These are phyloP conservation scores for Rhizopogon vesiculosus DNA, from an alignment of 768 basidiomycete genomes.

Conservation along the genomic window DNA sequence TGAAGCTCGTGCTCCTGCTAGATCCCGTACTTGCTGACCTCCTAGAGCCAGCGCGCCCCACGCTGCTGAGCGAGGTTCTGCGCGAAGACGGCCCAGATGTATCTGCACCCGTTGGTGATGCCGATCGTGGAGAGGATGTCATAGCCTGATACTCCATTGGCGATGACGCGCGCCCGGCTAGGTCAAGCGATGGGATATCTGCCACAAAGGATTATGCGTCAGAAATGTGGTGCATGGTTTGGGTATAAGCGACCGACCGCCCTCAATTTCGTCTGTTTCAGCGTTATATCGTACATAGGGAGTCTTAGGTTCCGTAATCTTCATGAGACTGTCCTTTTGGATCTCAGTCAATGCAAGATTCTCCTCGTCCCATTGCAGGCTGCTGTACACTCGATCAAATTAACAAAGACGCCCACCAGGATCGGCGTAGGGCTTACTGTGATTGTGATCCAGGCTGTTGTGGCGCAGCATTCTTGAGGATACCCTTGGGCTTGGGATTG, in stretches of 20 bases:
- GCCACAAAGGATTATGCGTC: background rate
- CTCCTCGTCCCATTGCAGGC: slow-evolving; percentile 92
- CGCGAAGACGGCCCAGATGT: slow-evolving; percentile 69
- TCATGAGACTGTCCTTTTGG: slow-evolving; percentile 95
- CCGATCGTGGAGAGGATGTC: slow-evolving; percentile 34
- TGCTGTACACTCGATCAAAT: slow-evolving; percentile 30
- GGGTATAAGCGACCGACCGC: slow-evolving; percentile 48
- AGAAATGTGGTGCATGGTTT: background rate
- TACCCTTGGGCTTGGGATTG: slow-evolving; percentile 78
- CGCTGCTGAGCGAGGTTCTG: slow-evolving; percentile 68
- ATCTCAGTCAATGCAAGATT: slow-evolving; percentile 91
- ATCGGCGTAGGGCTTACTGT: slow-evolving; percentile 43
- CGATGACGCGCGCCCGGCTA: slow-evolving; percentile 34
- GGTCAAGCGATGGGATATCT: slow-evolving; percentile 84
- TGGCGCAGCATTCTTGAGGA: slow-evolving; percentile 77
- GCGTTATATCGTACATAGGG: slow-evolving; percentile 92
- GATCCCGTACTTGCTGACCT: slow-evolving; percentile 60
- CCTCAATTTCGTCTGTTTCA: slow-evolving; percentile 79
- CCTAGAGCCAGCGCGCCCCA: slow-evolving; percentile 46
- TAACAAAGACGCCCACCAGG: background rate
- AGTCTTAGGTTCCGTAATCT: slow-evolving; percentile 97
- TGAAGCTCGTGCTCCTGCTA: slow-evolving; percentile 83
- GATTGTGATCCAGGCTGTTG: slow-evolving; percentile 32
- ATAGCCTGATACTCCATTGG: slow-evolving; percentile 27
- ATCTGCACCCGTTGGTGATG: slow-evolving; percentile 58